phyloP scores from a whole-genome alignment of 2,329 filamentous ascomycete species.

The Conoideocrella luteorostrata region DNA sequence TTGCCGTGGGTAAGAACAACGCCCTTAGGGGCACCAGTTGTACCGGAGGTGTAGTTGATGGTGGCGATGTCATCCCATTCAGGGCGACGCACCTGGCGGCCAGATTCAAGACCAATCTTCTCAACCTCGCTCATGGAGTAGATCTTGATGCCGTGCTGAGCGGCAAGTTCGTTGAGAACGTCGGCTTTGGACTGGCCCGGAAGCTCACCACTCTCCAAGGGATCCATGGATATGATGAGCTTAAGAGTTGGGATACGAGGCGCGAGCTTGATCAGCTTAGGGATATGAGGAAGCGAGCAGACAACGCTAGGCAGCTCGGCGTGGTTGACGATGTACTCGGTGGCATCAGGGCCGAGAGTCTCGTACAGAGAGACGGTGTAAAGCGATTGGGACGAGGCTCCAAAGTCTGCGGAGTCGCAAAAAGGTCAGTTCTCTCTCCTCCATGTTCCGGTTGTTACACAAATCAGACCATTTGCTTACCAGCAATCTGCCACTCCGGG shows the following conservation, averaged over 20 bases:
- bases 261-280: conserved; percentile 71
- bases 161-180: conserved; percentile 69
- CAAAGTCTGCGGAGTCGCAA: conserved; percentile 60
- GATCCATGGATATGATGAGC: conserved; percentile 80
- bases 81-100: conserved; percentile 65
- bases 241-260: conserved; percentile 75
- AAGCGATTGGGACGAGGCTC: conserved; percentile 76
- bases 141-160: conserved; percentile 68
- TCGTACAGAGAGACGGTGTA: conserved; percentile 94
- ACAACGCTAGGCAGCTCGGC: conserved; percentile 68
- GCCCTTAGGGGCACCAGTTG: conserved; percentile 76
- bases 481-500: conserved; percentile 80
- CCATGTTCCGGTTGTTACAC: not conserved
- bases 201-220: conserved; percentile 72
- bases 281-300: conserved; percentile 74
- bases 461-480: conserved; percentile 30
- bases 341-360: conserved; percentile 83
- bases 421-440: not conserved
- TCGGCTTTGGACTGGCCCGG: conserved; percentile 72
- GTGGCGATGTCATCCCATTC: conserved; percentile 72
- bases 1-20: conserved; percentile 77
- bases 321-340: conserved; percentile 95
- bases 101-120: conserved; percentile 64
- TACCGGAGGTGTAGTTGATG: conserved; percentile 87
- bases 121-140: conserved; percentile 78